Evolutionary conservation across 805 yeast genomes (phyloP).

Genomic region (Starmerella sirachaensis): DNA sequence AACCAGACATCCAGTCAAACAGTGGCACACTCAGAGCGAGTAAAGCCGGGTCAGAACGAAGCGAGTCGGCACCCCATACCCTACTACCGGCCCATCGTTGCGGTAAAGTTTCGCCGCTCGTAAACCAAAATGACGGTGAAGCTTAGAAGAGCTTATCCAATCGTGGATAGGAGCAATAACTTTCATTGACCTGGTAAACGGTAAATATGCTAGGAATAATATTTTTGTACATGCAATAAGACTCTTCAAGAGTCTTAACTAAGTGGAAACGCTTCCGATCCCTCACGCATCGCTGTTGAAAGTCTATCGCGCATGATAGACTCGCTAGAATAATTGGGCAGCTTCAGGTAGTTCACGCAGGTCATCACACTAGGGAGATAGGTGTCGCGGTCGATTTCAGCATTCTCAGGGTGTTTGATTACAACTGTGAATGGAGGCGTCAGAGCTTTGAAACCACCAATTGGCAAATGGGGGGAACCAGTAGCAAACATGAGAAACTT

Average conservation of each 20-base stretch:
- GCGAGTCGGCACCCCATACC: too few species aligned
- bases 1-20: too few species aligned
- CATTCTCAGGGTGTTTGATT: constrained; percentile 57
- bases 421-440: constrained; percentile 82
- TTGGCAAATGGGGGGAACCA: constrained; percentile 84
- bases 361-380: constrained; percentile 97
- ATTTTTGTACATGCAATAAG: neutral
- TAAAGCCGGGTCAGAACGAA: neutral
- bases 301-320: constrained; percentile 49
- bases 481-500: constrained; percentile 76
- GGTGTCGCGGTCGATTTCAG: constrained; percentile 48
- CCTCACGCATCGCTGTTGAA: constrained; percentile 67
- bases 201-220: neutral
- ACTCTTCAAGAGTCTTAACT: constrained; percentile 35
- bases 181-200: too few species aligned
- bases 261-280: constrained; percentile 73
- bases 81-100: too few species aligned
- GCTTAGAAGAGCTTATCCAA: too few species aligned
- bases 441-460: constrained; percentile 81
- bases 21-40: too few species aligned
- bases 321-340: constrained; percentile 66
- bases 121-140: too few species aligned
- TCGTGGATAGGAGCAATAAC: too few species aligned
- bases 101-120: too few species aligned
- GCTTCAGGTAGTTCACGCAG: constrained; percentile 84